phyloP scores from a whole-genome alignment of 768 basidiomycete species.

The Russula earlei region DNA sequence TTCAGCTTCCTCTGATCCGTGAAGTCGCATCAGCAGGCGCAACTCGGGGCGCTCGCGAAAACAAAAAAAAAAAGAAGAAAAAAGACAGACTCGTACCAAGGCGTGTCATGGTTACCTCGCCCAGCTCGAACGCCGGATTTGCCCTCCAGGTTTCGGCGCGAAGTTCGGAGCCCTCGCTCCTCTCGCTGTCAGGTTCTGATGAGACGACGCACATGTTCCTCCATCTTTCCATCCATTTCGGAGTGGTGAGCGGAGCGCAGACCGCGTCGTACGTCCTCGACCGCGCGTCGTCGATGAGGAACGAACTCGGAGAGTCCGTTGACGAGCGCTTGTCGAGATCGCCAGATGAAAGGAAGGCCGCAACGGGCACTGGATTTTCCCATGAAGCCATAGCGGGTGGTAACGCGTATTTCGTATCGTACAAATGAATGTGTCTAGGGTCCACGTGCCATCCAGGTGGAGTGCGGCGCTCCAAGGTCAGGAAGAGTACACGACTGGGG shows the following conservation, averaged over 20 bases:
- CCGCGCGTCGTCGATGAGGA: conserved; percentile 45
- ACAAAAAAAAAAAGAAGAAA: conserved; percentile 13
- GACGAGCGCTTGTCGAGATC: conserved; percentile 8
- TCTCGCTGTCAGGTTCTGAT: conserved; percentile 31
- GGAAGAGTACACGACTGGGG: no score
- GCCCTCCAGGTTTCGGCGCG: conserved; percentile 83
- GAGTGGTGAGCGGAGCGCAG: conserved; percentile 83
- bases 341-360: conserved; percentile 10
- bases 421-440: not conserved
- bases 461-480: no score
- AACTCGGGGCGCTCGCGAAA: not conserved
- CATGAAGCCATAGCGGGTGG: conserved; percentile 22
- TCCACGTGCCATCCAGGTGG: no score
- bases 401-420: not conserved
- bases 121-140: conserved; percentile 64
- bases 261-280: conserved; percentile 65
- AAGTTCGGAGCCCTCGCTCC: conserved; percentile 38
- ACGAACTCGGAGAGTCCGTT: conserved; percentile 17
- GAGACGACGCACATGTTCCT: conserved; percentile 74
- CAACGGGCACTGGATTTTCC: conserved; percentile 23
- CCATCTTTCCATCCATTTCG: conserved; percentile 84
- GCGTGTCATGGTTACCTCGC: conserved; percentile 84
- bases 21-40: not conserved
- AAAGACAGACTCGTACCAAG: conserved; percentile 46
- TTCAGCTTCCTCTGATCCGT: conserved; percentile 57